Evolutionary conservation across 1,284 basidiomycete genomes (phyloP).

Genomic region (Malassezia brasiliensis): DNA sequence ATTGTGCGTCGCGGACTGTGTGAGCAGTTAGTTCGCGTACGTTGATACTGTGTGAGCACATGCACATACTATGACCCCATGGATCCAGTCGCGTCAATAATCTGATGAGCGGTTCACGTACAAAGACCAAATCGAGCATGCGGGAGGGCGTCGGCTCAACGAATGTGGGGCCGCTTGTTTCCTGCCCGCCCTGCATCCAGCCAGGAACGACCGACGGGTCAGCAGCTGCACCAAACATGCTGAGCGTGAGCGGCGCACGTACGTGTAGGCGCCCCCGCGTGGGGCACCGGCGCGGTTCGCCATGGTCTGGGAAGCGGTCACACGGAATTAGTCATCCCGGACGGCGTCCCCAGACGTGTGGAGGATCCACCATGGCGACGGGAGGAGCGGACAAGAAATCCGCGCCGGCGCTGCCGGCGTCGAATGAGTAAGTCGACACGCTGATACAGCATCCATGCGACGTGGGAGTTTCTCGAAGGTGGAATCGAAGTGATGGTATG

Average conservation of each 20-base stretch:
- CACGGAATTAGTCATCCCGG: not conserved
- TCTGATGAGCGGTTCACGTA: slow-evolving; percentile 12
- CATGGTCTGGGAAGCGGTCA: not conserved
- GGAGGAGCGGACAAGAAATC: not conserved
- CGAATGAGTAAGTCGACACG: slow-evolving; percentile 10
- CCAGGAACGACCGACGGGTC: slow-evolving; percentile 23
- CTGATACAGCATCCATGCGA: slow-evolving; percentile 57
- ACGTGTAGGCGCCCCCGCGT: slow-evolving; percentile 3
- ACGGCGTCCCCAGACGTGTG: not conserved
- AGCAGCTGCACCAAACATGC: slow-evolving; percentile 39
- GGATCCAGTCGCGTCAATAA: slow-evolving; percentile 46
- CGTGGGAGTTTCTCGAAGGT: slow-evolving; percentile 76
- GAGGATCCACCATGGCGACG: slow-evolving; percentile 10
- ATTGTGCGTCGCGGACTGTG: slow-evolving; percentile 70
- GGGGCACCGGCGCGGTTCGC: not conserved
- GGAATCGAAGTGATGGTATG: slow-evolving; percentile 56
- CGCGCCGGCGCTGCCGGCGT: slow-evolving; percentile 6
- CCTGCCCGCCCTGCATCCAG: slow-evolving; percentile 7
- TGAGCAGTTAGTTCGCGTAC: not conserved
- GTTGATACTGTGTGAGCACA: slow-evolving; percentile 3
- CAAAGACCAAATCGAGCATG: slow-evolving; percentile 44
- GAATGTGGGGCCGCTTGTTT: not conserved
- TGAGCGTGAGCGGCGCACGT: slow-evolving; percentile 1
- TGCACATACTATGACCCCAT: slow-evolving; percentile 40
- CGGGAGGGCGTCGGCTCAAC: slow-evolving; percentile 3